Conservation (phyloP, 2,329 filamentous ascomycete genomes). For the Aspergillus piperis region DNA sequence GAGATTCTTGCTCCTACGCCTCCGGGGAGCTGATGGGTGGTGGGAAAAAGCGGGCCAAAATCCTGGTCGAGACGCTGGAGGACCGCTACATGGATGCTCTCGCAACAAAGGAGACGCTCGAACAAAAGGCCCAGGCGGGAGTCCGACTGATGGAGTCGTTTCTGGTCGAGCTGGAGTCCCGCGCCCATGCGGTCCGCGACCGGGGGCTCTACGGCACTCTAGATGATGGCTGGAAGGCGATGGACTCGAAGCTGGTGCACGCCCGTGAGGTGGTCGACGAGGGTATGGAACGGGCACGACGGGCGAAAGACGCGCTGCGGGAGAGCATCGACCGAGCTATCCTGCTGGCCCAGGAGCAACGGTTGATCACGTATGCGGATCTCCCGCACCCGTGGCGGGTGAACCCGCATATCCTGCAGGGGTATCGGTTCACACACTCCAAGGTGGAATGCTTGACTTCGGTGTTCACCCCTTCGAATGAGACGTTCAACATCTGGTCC, state of each 20-base stretch:
- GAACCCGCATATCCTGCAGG: conserved; percentile 87
- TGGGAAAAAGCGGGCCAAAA: conserved; percentile 76
- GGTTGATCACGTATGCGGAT: conserved; percentile 85
- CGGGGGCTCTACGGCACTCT: conserved; percentile 76
- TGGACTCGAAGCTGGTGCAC: conserved; percentile 75
- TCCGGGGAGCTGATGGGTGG: conserved; percentile 88
- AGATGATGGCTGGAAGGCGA: conserved; percentile 74
- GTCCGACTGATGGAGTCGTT: conserved; percentile 84
- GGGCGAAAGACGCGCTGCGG: conserved; percentile 78
- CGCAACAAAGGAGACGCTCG: conserved; percentile 78
- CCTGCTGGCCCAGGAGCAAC: conserved; percentile 71
- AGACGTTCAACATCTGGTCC: conserved; percentile 97
- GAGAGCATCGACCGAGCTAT: conserved; percentile 83
- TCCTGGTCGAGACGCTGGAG: conserved; percentile 92
- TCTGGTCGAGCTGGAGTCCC: conserved; percentile 79
- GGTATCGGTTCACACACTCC: conserved; percentile 91
- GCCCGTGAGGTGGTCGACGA: conserved; percentile 78
- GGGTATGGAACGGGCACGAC: conserved; percentile 76
- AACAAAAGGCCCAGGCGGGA: conserved; percentile 86
- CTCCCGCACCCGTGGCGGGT: conserved; percentile 89
- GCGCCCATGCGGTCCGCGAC: conserved; percentile 77
- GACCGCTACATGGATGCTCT: conserved; percentile 82
- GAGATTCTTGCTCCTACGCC: conserved; percentile 83
- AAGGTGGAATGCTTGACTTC: conserved; percentile 87
- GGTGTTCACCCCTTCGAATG: conserved; percentile 83